These are phyloP conservation scores for Microdochium nivale DNA, from an alignment of 2,329 filamentous ascomycete genomes.

Conservation along the genomic window DNA sequence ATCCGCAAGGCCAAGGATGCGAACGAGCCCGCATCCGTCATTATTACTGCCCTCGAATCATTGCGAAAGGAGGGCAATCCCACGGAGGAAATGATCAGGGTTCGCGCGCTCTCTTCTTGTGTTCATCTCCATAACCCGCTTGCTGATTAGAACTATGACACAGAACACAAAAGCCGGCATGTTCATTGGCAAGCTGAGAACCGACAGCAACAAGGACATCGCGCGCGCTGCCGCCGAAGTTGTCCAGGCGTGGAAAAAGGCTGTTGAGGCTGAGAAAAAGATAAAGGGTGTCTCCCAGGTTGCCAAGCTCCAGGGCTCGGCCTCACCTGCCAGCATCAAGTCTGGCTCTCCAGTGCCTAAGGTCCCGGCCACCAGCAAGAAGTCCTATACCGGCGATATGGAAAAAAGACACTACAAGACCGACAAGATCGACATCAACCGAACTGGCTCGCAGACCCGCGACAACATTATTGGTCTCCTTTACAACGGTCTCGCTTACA, in stretches of 20 bases:
- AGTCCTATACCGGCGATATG: slow-evolving; percentile 52
- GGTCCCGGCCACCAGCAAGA: slow-evolving; percentile 39
- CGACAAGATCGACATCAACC: slow-evolving; percentile 71
- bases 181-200: slow-evolving; percentile 70
- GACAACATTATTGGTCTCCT: slow-evolving; percentile 85
- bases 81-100: slow-evolving; percentile 82
- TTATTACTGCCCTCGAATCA: slow-evolving; percentile 66
- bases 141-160: not conserved
- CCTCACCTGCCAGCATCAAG: slow-evolving; percentile 38
- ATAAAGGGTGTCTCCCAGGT: slow-evolving; percentile 33
- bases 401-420: slow-evolving; percentile 74
- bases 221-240: slow-evolving; percentile 70
- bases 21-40: slow-evolving; percentile 64
- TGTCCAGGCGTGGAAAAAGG: slow-evolving; percentile 79
- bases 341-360: slow-evolving; percentile 31
- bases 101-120: slow-evolving; percentile 27
- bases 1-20: slow-evolving; percentile 70
- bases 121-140: slow-evolving; percentile 3
- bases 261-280: slow-evolving; percentile 58
- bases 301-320: slow-evolving; percentile 38
- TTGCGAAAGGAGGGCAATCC: slow-evolving; percentile 74
- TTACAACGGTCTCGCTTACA: slow-evolving; percentile 78
- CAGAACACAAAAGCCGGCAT: slow-evolving; percentile 85
- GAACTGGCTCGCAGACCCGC: slow-evolving; percentile 65
- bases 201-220: slow-evolving; percentile 76